Conservation (phyloP, 345 rosid species). For the Eucalyptus marginata region DNA sequence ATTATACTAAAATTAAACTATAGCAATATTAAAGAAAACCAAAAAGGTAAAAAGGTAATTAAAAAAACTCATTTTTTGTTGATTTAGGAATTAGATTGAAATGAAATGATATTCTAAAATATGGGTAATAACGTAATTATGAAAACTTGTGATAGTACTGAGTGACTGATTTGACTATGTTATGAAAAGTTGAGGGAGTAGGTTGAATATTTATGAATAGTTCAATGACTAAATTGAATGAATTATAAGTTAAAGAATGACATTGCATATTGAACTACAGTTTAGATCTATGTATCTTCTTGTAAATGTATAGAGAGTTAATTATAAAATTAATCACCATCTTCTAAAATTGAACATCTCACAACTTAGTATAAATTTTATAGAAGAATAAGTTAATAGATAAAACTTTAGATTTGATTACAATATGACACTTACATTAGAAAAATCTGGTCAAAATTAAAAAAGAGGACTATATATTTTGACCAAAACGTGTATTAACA, state of each 20-base stretch:
- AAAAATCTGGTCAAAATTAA: not conserved
- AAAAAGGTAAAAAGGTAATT: not conserved
- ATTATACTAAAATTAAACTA: not conserved
- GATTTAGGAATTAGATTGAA: not conserved
- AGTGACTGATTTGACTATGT: rapidly evolving
- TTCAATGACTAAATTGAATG: too few species aligned
- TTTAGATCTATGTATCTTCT: not conserved
- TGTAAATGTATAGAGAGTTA: not conserved
- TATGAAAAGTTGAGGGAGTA: not conserved
- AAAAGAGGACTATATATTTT: not conserved
- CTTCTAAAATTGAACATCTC: not conserved
- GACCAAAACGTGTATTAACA: not conserved
- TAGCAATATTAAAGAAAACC: not conserved
- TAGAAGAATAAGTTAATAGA: not conserved
- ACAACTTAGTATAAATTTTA: not conserved
- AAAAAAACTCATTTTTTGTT: too few species aligned
- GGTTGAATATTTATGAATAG: not conserved
- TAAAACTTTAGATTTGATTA: not conserved
- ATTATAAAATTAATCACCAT: not conserved
- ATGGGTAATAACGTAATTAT: rapidly evolving
- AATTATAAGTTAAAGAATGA: not conserved
- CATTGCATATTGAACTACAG: too few species aligned
- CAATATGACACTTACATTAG: not conserved
- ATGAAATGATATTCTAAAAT: not conserved
- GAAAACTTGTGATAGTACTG: too few species aligned